A percentile compares a stretch with the other conserved stretches of the same genome.
Evolutionary conservation across 345 rosid species (phyloP).

Genomic region (Euphorbia peplus): DNA sequence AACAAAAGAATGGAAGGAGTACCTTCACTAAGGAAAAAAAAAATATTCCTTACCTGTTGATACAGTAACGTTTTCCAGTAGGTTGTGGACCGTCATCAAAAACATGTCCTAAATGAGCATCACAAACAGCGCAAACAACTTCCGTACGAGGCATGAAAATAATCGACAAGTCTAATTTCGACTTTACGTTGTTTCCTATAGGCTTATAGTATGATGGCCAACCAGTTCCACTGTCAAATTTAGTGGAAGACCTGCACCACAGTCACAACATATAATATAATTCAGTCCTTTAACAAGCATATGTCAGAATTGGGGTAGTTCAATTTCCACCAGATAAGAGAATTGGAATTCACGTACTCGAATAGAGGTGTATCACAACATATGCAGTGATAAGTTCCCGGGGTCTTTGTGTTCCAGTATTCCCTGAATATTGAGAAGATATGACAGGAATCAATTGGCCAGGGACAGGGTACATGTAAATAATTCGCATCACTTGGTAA

Average conservation of each 20-base stretch:
- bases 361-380: conserved; percentile 82
- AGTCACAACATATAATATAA: conserved; percentile 1
- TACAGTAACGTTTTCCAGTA: conserved; percentile 78
- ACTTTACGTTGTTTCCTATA: conserved; percentile 59
- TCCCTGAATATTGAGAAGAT: conserved; percentile 41
- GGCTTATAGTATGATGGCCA: conserved; percentile 94
- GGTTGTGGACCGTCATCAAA: conserved; percentile 89
- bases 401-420: conserved; percentile 76
- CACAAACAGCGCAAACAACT: conserved; percentile 60
- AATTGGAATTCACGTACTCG: conserved; percentile 43
- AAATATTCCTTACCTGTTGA: conserved; percentile 55
- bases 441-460: neutral
- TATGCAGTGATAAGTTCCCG: conserved; percentile 79
- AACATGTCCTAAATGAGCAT: conserved; percentile 88
- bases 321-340: neutral
- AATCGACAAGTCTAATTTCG: conserved; percentile 66
- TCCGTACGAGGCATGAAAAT: conserved; percentile 94
- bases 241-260: conserved; percentile 65
- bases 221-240: conserved; percentile 97
- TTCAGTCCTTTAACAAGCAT: conserved; percentile 2
- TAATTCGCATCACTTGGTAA: neutral
- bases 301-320: neutral
- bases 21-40: neutral
- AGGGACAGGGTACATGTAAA: neutral
- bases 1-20: neutral